Conservation (phyloP, 305 asterid genomes). For the Rubia tinctorum region DNA sequence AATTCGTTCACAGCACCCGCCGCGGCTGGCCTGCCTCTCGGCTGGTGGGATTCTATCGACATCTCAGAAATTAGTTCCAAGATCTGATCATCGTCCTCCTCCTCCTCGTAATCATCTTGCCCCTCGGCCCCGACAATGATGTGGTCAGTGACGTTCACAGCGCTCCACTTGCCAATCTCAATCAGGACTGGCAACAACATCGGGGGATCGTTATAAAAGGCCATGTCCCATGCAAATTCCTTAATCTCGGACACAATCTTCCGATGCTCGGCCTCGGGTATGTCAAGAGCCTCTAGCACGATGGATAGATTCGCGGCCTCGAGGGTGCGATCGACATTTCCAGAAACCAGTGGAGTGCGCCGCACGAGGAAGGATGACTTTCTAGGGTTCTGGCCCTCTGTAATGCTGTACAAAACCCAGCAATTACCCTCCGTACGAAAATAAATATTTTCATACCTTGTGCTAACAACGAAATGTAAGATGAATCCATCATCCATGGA, state of each 20-base stretch:
- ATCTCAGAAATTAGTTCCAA: too few relatives aligned
- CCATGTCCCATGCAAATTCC: neutral
- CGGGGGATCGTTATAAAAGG: neutral
- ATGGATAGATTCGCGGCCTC: neutral
- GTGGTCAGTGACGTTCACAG: neutral
- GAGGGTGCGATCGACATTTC: neutral
- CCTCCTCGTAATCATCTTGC: neutral
- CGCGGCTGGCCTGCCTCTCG: too few relatives aligned
- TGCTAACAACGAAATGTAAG: neutral
- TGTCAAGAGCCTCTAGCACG: neutral
- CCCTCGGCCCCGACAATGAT: neutral
- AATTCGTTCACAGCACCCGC: too few relatives aligned
- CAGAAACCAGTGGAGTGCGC: neutral
- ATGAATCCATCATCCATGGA: neutral
- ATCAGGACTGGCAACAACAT: neutral
- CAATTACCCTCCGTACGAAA: neutral
- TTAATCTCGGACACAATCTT: neutral
- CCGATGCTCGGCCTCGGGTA: neutral
- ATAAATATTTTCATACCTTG: neutral
- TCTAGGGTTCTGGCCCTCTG: neutral
- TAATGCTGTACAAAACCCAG: neutral
- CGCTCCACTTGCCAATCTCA: constrained; percentile 1
- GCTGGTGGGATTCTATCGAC: too few relatives aligned
- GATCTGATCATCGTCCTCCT: neutral
- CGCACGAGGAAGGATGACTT: neutral